phyloP scores from a whole-genome alignment of 2,329 filamentous ascomycete genomes.

The Pestalotiopsis sp. region DNA sequence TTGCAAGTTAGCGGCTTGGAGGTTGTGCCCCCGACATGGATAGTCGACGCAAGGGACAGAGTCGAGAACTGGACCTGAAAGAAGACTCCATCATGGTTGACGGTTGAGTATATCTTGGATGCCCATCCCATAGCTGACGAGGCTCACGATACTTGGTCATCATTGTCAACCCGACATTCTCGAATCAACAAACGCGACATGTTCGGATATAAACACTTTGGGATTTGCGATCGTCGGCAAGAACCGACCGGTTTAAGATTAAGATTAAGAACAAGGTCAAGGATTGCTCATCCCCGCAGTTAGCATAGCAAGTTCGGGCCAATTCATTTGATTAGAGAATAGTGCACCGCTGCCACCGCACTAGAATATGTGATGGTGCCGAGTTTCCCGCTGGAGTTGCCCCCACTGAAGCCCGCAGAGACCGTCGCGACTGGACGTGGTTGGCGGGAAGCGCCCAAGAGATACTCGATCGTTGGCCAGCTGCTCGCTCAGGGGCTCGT shows the following conservation, averaged over 20 bases:
- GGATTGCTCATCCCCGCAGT: not conserved
- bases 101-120: not conserved
- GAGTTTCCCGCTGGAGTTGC: slow-evolving; percentile 1
- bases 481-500: slow-evolving; percentile 1
- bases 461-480: not conserved
- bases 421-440: not conserved
- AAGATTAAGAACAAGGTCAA: slow-evolving; percentile 9
- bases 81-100: not conserved
- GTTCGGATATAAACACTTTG: not conserved
- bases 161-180: not conserved
- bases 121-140: no score
- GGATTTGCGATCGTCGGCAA: not conserved
- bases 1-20: not conserved
- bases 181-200: not conserved
- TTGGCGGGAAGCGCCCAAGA: not conserved
- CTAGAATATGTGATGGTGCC: slow-evolving; percentile 2
- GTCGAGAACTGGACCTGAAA: not conserved
- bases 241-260: slow-evolving; percentile 5
- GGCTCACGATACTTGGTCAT: not conserved
- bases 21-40: not conserved
- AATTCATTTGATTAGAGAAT: not conserved
- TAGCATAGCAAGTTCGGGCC: not conserved
- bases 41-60: not conserved
- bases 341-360: not conserved
- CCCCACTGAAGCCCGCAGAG: not conserved